Evolutionary conservation across 1,139 yeast species (phyloP), one percentile per base, ranked within the genome.

Genomic region (Debaryomycetaceae sp.): DNA sequence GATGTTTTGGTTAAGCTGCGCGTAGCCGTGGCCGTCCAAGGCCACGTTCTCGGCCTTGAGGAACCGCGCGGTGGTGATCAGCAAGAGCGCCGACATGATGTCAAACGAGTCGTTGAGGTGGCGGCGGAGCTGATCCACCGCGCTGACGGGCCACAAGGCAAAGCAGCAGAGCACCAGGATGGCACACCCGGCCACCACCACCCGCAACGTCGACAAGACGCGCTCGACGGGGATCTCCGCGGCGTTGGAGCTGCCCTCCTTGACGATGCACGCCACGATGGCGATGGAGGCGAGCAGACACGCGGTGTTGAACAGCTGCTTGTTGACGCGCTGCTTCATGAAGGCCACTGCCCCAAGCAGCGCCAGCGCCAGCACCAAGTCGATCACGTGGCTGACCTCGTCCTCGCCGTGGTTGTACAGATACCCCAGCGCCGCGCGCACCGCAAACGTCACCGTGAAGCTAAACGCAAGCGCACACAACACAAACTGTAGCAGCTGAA

Each of bases 281-380:
- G 83, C 72, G 33, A 84, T 82, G 12, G 84, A 77, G 0, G 93
- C 86, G 32, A 84, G 60, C 0, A 88, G 77, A 45, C 93, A 81
- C 0, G 95, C 91, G 11, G 91, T 83, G 43, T 82, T 83, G 51
- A 83, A 83, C 0, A 84, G 79, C 20, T 76, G 83, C 45, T 73
- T 76, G 40, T 73, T 72, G 32, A 83, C 73, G 40, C 71, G 66
- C 45, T 80, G 86, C 44, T 84, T 84, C 66, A 75, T 67, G 45
- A 68, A 81, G 2, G 91, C 82, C 16, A 85, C 70, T 6, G 69
- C 39, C 0, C 93, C 93, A 25, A 83, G 58, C 0, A 85, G 75
- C 2, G 55, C 54, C 38, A 71, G 78, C 46, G 69, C 74, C 31
- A 66, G 63, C 3, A 76, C 35, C 30, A 85, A 61, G 44, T 81